Base-by-base conservation (phyloP, 1,284 basidiomycete genomes). In the Golubevia pallescens region DNA sequence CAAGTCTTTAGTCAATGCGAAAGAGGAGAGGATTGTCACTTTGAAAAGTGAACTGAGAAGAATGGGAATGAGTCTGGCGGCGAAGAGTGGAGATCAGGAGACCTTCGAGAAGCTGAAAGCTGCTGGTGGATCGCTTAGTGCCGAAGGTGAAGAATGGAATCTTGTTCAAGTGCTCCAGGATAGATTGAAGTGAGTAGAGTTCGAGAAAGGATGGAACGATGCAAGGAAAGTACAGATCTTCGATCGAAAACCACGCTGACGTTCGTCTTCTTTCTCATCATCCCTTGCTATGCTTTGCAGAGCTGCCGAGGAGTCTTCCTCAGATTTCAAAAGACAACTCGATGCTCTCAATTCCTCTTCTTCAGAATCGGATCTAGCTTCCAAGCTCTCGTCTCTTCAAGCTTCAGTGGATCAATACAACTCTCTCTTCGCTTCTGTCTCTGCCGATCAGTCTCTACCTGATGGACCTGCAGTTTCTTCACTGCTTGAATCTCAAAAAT, bases 1-100 rank as follows among this genome's bases (percentile, higher is more conserved):
- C 69, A 80, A 79, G 66, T 69, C 73, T 42, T 63, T 85, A 51
- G 69, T 81, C 32, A 71, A 71, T 57, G 68, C 69, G 23, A 81
- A 81, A 59, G 80, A 85, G 60, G 71, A 73, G 38, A 69, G 78
- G 8, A 64, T 82, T n/a, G 72, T 67, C 8, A 65, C 71, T 24
- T 61, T 85, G 60, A 63, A 66, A 52, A 73, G 69, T 24, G 73
- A 85, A 63, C 71, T 78, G 57, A 65, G 72, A 28, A 69, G 81
- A 1, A 60, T 82, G 38, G 74, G 72, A 7, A 66, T 75, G 58
- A 66, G 69, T 16, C 61, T 79, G 3, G 73, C 73, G 16, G 77
- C 79, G 1, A 70, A 71, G 34, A 65, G 69, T n/a, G 77, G 78
- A 32, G 74, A 81, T 57, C 53, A 62, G 2, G 62, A 57, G 13